A percentile compares a stretch with the other conserved stretches of the same genome.
These are phyloP conservation scores for Meyerozyma elateridarum DNA, from an alignment of 1,139 yeast genomes.

Conservation along the genomic window DNA sequence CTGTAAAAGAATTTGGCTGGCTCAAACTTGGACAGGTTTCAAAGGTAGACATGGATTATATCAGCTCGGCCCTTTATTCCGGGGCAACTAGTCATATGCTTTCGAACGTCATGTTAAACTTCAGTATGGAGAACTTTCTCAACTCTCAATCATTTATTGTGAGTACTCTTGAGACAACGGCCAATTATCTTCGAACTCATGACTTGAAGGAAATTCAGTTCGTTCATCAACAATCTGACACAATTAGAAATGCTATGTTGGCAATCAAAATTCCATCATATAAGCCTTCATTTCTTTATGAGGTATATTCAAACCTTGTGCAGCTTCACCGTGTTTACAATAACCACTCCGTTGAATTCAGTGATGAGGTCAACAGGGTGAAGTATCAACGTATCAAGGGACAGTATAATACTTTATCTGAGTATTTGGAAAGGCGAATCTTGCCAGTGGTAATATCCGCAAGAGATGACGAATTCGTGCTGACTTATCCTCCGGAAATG, in stretches of 20 bases:
- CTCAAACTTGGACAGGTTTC: background rate
- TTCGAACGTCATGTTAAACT: constrained; percentile 19
- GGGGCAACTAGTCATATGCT: constrained; percentile 8
- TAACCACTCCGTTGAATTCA: constrained; percentile 7
- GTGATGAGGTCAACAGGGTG: constrained; percentile 5
- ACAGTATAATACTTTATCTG: constrained; percentile 13
- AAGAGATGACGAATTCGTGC: constrained; percentile 15
- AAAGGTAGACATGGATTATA: background rate
- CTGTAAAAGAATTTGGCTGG: background rate
- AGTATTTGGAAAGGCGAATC: constrained; percentile 10
- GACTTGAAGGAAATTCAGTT: constrained; percentile 1
- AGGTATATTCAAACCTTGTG: constrained; percentile 19
- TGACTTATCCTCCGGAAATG: constrained; percentile 18
- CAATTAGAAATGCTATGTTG: constrained; percentile 1
- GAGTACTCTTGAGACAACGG: constrained; percentile 5
- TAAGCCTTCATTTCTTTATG: constrained; percentile 20
- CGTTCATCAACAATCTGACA: constrained; percentile 7
- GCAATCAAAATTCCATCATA: constrained; percentile 24
- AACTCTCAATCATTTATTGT: constrained; percentile 12
- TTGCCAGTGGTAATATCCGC: constrained; percentile 12
- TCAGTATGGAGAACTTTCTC: constrained; percentile 18
- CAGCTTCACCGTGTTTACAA: constrained; percentile 14
- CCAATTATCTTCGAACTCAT: background rate
- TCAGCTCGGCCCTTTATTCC: background rate
- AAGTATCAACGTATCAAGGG: constrained; percentile 9